Percentiles rank a stretch among this genome's conserved stretches.
Evolutionary conservation across 169 alveolate species (phyloP).

Genomic region (Cryptosporidium baileyi): DNA sequence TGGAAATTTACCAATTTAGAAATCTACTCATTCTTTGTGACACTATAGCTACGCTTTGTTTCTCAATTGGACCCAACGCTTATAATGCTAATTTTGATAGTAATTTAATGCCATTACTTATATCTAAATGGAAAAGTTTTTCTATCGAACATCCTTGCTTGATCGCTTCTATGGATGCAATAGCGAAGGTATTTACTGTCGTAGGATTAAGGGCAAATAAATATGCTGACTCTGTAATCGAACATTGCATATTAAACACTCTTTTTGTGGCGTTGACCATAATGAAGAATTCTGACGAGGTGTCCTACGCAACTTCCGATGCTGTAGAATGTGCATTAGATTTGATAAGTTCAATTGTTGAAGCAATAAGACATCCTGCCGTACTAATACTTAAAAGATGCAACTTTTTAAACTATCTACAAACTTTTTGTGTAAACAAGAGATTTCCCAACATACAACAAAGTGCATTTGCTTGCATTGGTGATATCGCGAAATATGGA

Average conservation of each 20-base stretch:
- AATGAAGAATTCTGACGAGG: not conserved
- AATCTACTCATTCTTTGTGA: constrained; percentile 61
- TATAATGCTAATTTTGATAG: constrained; percentile 42
- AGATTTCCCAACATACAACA: constrained; percentile 67
- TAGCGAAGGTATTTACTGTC: constrained; percentile 36
- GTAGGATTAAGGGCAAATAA: not conserved
- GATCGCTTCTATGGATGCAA: constrained; percentile 57
- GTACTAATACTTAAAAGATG: constrained; percentile 62
- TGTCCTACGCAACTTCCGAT: not conserved
- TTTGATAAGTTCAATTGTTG: constrained; percentile 67
- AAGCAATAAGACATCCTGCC: constrained; percentile 30
- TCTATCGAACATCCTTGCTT: constrained; percentile 54
- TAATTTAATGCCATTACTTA: constrained; percentile 27
- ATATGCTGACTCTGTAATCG: not conserved
- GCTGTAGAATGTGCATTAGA: constrained; percentile 67
- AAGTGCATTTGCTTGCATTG: constrained; percentile 79
- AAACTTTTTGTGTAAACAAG: constrained; percentile 50
- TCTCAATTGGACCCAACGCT: constrained; percentile 9
- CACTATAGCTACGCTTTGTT: not conserved
- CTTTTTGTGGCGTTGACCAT: not conserved
- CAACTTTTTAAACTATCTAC: constrained; percentile 1
- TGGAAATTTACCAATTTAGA: constrained; percentile 80
- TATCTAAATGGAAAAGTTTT: constrained; percentile 52
- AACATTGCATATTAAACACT: constrained; percentile 57
- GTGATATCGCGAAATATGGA: constrained; percentile 77